Evolutionary conservation across 176 grass and related monocot genomes (phyloP).

Genomic region (Musa itinerans): DNA sequence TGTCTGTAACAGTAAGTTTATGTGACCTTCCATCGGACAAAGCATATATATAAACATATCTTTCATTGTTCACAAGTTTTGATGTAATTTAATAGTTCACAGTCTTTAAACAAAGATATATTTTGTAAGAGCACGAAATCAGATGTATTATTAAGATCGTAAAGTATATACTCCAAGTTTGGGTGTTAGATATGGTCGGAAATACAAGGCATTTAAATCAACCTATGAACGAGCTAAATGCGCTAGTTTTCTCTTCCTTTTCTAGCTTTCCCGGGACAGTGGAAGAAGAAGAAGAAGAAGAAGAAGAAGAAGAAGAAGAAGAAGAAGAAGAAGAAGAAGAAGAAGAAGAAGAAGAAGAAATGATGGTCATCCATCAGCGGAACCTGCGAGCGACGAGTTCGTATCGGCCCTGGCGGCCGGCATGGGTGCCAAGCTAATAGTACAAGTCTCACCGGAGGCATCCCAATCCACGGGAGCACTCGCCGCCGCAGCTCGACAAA

Average conservation of each 20-base stretch:
- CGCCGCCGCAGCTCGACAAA: constrained; percentile 33
- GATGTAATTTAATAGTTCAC: too few species aligned
- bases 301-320: too few species aligned
- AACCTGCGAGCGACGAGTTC: constrained; percentile 34
- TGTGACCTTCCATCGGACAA: neutral
- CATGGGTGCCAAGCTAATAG: constrained; percentile 31
- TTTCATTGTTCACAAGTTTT: too few species aligned
- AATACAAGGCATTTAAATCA: too few species aligned
- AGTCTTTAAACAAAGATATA: too few species aligned
- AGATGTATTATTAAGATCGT: too few species aligned
- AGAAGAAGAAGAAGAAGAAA: constrained; percentile 1
- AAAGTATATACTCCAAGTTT: too few species aligned
- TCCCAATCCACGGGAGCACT: constrained; percentile 36
- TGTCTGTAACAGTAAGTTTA: neutral
- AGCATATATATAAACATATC: too few species aligned
- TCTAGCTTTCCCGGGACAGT: constrained; percentile 18
- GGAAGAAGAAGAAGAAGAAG: constrained; percentile 14
- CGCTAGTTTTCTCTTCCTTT: neutral
- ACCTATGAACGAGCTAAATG: too few species aligned
- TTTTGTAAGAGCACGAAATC: too few species aligned
- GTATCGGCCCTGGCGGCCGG: constrained; percentile 35
- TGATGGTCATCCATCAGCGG: constrained; percentile 6
- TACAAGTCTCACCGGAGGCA: constrained; percentile 32
- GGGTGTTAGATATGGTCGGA: too few species aligned
- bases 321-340: too few species aligned